Evolutionary conservation across 2,329 filamentous ascomycete species (phyloP).

Genomic region (Colletotrichum agaves): DNA sequence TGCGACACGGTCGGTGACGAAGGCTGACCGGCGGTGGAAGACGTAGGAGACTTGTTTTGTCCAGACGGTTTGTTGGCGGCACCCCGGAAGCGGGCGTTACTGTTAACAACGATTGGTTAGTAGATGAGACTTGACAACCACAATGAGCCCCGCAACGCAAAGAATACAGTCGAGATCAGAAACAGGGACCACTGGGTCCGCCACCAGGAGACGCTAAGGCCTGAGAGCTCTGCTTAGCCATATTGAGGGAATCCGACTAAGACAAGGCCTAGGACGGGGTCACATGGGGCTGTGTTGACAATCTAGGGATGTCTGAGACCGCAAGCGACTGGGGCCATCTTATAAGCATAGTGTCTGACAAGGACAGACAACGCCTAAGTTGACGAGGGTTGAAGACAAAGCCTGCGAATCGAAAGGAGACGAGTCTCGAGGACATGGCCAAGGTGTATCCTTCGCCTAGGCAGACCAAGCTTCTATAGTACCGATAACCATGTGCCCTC

Average conservation of each 20-base stretch:
- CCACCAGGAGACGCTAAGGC: neutral
- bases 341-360: neutral
- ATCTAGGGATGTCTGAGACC: constrained; percentile 34
- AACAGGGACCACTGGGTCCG: constrained; percentile 20
- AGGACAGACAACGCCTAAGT: neutral
- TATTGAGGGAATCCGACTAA: constrained; percentile 16
- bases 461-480: too few relatives aligned
- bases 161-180: constrained; percentile 1
- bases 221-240: constrained; percentile 10
- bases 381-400: neutral
- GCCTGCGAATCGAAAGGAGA: neutral
- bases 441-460: too few relatives aligned
- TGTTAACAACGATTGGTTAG: constrained; percentile 46
- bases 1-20: constrained; percentile 60
- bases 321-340: constrained; percentile 2
- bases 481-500: too few relatives aligned
- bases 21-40: constrained; percentile 59
- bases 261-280: constrained; percentile 12
- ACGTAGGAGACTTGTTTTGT: constrained; percentile 63
- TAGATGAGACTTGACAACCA: constrained; percentile 35
- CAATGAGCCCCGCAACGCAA: constrained; percentile 4
- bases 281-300: constrained; percentile 13
- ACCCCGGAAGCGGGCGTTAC: constrained; percentile 69
- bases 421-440: neutral
- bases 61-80: constrained; percentile 62